phyloP scores from a whole-genome alignment of 1,139 yeast species.

The Scheffersomyces cryptocercus region DNA sequence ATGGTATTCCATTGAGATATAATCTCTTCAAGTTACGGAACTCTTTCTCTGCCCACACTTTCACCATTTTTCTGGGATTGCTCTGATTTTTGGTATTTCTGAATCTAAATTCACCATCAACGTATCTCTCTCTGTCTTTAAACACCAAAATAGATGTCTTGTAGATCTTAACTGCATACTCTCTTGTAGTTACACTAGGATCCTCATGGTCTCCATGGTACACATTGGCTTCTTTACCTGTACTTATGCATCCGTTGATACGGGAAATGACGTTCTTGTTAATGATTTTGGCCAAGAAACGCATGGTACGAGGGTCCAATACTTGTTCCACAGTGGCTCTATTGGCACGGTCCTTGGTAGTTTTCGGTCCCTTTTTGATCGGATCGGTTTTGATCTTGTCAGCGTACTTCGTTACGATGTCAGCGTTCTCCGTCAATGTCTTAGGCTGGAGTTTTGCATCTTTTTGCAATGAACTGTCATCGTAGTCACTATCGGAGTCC shows the following conservation, averaged over 20 bases:
- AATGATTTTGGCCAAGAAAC: constrained; percentile 77
- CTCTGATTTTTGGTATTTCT: constrained; percentile 80
- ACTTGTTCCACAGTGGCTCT: constrained; percentile 98
- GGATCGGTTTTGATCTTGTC: constrained; percentile 66
- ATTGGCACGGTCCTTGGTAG: constrained; percentile 79
- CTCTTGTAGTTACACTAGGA: constrained; percentile 42
- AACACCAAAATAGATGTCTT: constrained; percentile 95
- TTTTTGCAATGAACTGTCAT: too few relatives aligned
- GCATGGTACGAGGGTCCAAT: constrained; percentile 88
- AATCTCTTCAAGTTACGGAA: constrained; percentile 87
- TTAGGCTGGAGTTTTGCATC: constrained; percentile 6
- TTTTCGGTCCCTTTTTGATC: constrained; percentile 55
- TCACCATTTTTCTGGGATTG: constrained; percentile 96
- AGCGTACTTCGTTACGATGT: constrained; percentile 60
- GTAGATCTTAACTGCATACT: constrained; percentile 88
- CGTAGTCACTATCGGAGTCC: neutral
- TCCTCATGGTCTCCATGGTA: constrained; percentile 86
- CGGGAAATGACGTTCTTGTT: constrained; percentile 80
- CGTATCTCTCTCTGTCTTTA: constrained; percentile 94
- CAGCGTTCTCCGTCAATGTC: constrained; percentile 50
- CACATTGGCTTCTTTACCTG: constrained; percentile 98
- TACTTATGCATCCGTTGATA: constrained; percentile 91
- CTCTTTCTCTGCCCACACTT: constrained; percentile 98
- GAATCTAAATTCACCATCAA: constrained; percentile 93
- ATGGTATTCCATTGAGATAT: constrained; percentile 75